These are phyloP conservation scores for Spizellomyces sp. DNA, from an alignment of 192 early-diverging fungal genomes.

Conservation along the genomic window DNA sequence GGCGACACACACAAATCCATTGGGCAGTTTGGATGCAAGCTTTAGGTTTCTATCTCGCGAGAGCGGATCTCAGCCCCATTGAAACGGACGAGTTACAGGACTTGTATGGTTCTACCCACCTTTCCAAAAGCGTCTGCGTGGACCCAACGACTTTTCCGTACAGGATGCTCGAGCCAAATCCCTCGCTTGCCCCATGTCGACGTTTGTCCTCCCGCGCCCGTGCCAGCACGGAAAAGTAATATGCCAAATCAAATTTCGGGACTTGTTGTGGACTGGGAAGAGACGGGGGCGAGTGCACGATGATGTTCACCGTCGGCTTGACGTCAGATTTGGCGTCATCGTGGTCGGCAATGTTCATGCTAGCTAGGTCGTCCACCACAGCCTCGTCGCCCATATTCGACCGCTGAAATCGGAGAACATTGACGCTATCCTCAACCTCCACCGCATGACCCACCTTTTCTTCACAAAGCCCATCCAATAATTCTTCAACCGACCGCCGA, in stretches of 20 bases:
- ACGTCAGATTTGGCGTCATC: background rate
- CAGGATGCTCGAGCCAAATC: slow-evolving; percentile 73
- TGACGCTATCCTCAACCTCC: slow-evolving; percentile 27
- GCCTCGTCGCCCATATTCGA: background rate
- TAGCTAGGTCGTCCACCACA: too few species aligned
- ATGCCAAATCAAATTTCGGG: slow-evolving; percentile 12
- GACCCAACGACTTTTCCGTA: slow-evolving; percentile 79
- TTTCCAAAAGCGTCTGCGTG: slow-evolving; percentile 94
- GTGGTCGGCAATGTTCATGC: background rate
- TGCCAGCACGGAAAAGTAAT: slow-evolving; percentile 12
- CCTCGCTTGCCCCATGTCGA: background rate
- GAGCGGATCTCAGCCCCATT: slow-evolving; percentile 20
- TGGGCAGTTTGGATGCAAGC: slow-evolving; percentile 67
- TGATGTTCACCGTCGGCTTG: background rate
- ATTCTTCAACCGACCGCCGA: background rate
- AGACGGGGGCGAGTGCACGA: background rate
- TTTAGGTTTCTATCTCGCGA: slow-evolving; percentile 57
- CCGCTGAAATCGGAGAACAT: slow-evolving; percentile 20
- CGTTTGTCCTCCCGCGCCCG: background rate
- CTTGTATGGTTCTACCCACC: slow-evolving; percentile 48
- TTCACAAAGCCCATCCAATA: background rate
- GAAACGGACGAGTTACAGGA: background rate
- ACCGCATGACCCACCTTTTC: background rate
- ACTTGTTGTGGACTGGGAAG: background rate
- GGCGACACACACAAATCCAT: slow-evolving; percentile 79